Evolutionary conservation across 768 basidiomycete genomes (phyloP).

Genomic region (Paxillus ammoniavirescens): DNA sequence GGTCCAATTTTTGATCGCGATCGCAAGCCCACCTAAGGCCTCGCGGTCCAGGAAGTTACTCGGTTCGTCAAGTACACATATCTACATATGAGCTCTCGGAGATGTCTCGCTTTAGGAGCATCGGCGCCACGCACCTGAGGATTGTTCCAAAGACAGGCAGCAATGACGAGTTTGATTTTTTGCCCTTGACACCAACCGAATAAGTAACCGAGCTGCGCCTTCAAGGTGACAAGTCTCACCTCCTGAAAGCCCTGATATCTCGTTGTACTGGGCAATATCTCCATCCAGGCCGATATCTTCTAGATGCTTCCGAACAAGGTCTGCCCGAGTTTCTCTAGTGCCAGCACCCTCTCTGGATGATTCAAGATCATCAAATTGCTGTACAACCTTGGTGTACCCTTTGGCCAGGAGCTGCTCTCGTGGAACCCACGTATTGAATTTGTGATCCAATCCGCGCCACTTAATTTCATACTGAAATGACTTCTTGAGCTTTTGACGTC

Average conservation of each 20-base stretch:
- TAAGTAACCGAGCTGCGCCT: slow-evolving; percentile 13
- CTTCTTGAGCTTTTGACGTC: slow-evolving; percentile 97
- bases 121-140: slow-evolving; percentile 60
- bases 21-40: slow-evolving; percentile 89
- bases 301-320: slow-evolving; percentile 84
- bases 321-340: slow-evolving; percentile 76
- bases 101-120: slow-evolving; percentile 1
- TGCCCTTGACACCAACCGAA: slow-evolving; percentile 53
- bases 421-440: slow-evolving; percentile 88
- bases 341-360: slow-evolving; percentile 95
- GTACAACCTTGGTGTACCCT: slow-evolving; percentile 86
- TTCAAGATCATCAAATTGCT: slow-evolving; percentile 96
- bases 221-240: slow-evolving; percentile 44
- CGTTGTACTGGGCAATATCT: slow-evolving; percentile 97
- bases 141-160: slow-evolving; percentile 95
- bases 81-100: slow-evolving; percentile 40
- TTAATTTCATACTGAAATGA: slow-evolving; percentile 91
- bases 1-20: slow-evolving; percentile 93
- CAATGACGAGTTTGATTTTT: slow-evolving; percentile 95
- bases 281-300: slow-evolving; percentile 97
- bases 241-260: slow-evolving; percentile 91
- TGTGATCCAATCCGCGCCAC: slow-evolving; percentile 81
- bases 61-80: slow-evolving; percentile 80
- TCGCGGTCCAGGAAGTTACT: slow-evolving; percentile 98
- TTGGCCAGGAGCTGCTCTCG: slow-evolving; percentile 84